Evolutionary conservation across 2,329 filamentous ascomycete species (phyloP), one percentile per base, ranked within the genome.

Genomic region (Chaetomium sp.): DNA sequence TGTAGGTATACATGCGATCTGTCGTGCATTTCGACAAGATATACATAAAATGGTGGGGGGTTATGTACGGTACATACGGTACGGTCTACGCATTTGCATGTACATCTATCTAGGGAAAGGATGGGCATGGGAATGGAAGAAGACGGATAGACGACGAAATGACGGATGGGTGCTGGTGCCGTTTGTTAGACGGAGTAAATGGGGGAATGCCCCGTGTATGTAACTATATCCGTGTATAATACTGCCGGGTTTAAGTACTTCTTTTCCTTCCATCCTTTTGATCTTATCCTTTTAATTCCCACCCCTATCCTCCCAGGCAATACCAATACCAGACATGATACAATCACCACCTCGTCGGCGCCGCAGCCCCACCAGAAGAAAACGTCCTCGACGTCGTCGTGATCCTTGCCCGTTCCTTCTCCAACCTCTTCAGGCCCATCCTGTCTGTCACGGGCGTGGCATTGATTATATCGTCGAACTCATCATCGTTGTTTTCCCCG

Each of bases 401-500:
- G 2, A 74, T 74, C 54, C 71, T 72, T 5, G 74, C 70, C 41
- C 79, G 72, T 63, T 83, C 79, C 69, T 78, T 82, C 58, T 83
- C 79, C 43, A 84, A 69, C 68, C 74, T 80, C 2, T 72, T 70
- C 54, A 84, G 65, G 0, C 92, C 92, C 10, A 88, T 88, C 53
- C 87, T 82, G 69, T 96, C 92, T 0, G 91, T 96, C 14, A 95
- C 83, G 0, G 90, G 90, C 3, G 89, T 92, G 0, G 94, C 92
- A 64, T 91, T 84, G 67, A 96, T 95, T 70, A 99, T 95, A 62
- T 87, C 87, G 67, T 97, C 92, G 67, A 97, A 96, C 49, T 90
- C 87, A 47, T 65, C 69, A 47, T 70, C 80, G 76, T 47, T 27
- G 19, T 27, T 27, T 3, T 27, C 19, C 19, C 19, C 19, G 3